These are phyloP conservation scores for Aspergillus novofumigatus DNA, from an alignment of 2,329 filamentous ascomycete species.

Conservation along the genomic window DNA sequence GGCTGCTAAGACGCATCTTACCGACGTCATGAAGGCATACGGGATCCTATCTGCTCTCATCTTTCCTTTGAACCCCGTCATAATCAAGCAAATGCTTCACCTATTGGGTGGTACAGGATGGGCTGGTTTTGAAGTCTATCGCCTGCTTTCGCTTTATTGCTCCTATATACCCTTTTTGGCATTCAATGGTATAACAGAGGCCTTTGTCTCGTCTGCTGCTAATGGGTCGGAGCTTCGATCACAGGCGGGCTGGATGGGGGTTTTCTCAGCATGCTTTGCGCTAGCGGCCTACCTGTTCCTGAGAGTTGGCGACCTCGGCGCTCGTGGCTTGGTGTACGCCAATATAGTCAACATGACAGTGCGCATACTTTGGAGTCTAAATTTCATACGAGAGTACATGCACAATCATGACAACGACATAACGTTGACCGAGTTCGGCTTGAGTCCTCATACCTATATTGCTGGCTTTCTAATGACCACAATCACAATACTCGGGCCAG, in stretches of 20 bases:
- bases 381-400: conserved; percentile 69
- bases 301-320: conserved; percentile 64
- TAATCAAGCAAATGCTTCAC: conserved; percentile 68
- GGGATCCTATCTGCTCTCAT: conserved; percentile 66
- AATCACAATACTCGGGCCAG: conserved; percentile 33
- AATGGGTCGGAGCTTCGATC: conserved; percentile 66
- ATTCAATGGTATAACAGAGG: conserved; percentile 85
- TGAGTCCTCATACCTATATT: conserved; percentile 42
- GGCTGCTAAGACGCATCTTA: conserved; percentile 29
- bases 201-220: conserved; percentile 86
- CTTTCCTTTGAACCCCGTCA: conserved; percentile 66
- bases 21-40: conserved; percentile 65
- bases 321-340: conserved; percentile 74
- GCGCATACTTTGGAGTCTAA: conserved; percentile 73
- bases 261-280: conserved; percentile 74
- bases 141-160: conserved; percentile 75
- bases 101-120: conserved; percentile 75
- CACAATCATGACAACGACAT: conserved; percentile 42
- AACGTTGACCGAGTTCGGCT: conserved; percentile 40
- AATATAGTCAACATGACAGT: conserved; percentile 88
- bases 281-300: conserved; percentile 71
- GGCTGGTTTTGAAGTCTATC: conserved; percentile 67
- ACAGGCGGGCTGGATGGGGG: conserved; percentile 80
- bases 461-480: conserved; percentile 45
- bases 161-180: conserved; percentile 92